phyloP scores from a whole-genome alignment of 257 asterid genomes.

The Lycium barbarum region DNA sequence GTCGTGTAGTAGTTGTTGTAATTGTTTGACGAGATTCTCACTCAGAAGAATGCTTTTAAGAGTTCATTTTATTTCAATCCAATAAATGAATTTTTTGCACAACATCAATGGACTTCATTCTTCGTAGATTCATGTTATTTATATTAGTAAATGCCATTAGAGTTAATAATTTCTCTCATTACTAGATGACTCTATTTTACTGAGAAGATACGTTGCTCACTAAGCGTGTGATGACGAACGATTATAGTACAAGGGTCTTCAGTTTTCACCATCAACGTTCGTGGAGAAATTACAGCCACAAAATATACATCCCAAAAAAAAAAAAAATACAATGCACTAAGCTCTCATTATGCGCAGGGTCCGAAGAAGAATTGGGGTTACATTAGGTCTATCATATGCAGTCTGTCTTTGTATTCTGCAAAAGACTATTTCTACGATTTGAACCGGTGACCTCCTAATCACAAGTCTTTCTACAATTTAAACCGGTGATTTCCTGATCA shows the following conservation, averaged over 20 bases:
- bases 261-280: too few relatives aligned
- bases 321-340: fast-evolving
- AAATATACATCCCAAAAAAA: neutral
- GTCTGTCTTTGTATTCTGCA: fast-evolving
- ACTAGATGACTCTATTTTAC: neutral
- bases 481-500: too few relatives aligned
- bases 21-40: neutral
- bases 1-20: too few relatives aligned
- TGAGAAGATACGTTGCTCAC: neutral
- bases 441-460: neutral
- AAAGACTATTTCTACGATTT: fast-evolving
- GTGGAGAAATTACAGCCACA: neutral
- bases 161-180: neutral
- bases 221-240: neutral
- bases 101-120: neutral
- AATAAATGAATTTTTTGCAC: neutral
- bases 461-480: too few relatives aligned
- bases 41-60: neutral
- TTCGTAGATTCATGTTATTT: neutral
- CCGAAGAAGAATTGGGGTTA: neutral
- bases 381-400: neutral
- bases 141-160: neutral
- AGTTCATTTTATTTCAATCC: neutral
- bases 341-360: neutral
- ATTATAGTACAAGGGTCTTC: too few relatives aligned